These are phyloP conservation scores for Suhomyces bribrorum DNA, from an alignment of 1,139 yeast species.

Conservation along the genomic window DNA sequence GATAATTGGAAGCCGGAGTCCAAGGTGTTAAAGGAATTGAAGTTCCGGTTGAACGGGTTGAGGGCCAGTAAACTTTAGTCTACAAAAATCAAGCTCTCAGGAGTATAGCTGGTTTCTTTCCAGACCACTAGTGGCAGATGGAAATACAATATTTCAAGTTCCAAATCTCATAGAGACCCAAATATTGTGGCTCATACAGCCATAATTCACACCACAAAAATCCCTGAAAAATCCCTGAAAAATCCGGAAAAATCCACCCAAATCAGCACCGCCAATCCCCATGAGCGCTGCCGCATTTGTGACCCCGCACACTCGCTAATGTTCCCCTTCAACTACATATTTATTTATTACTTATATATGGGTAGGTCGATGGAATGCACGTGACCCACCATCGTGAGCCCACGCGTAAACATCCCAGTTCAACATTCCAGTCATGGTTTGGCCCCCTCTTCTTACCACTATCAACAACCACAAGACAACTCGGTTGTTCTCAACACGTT, in stretches of 20 bases:
- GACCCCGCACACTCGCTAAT: too few relatives aligned
- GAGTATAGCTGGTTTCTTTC: too few relatives aligned
- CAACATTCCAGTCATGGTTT: neutral
- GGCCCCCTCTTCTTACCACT: neutral
- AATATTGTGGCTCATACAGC: too few relatives aligned
- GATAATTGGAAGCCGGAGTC: constrained; percentile 86
- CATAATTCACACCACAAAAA: too few relatives aligned
- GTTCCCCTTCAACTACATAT: too few relatives aligned
- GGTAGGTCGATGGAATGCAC: neutral
- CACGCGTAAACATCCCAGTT: neutral
- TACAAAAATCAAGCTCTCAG: neutral
- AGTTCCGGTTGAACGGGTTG: constrained; percentile 79
- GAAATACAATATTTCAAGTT: too few relatives aligned
- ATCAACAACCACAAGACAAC: neutral
- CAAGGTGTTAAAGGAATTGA: constrained; percentile 76
- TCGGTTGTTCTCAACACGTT: neutral
- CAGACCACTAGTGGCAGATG: neutral
- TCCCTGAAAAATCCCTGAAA: too few relatives aligned
- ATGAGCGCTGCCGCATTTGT: too few relatives aligned
- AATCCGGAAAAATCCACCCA: too few relatives aligned
- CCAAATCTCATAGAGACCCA: neutral
- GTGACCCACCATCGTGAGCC: neutral
- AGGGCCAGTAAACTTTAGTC: constrained; percentile 48
- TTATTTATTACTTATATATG: neutral
- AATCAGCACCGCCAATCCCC: too few relatives aligned